phyloP scores from a whole-genome alignment of 176 grass and related monocot genomes.

The Eragrostis curvula region DNA sequence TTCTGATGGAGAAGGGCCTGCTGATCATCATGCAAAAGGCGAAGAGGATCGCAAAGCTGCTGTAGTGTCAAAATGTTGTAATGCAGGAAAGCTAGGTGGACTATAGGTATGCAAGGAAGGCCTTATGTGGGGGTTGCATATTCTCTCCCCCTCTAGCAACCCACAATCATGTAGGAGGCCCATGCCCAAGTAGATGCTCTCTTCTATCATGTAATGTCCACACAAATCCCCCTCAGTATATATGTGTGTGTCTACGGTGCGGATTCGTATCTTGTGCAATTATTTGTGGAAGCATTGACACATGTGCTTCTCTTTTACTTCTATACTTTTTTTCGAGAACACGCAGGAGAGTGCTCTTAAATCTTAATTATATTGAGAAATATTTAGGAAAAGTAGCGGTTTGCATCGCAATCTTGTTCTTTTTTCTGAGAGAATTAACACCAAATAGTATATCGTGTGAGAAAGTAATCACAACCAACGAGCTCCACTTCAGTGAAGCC shows the following conservation, averaged over 20 bases:
- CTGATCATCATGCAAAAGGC: slow-evolving; percentile 33
- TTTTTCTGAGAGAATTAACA: no score
- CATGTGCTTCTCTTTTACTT: background rate
- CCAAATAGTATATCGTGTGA: background rate
- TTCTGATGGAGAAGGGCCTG: slow-evolving; percentile 42
- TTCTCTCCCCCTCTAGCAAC: slow-evolving; percentile 39
- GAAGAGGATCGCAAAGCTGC: slow-evolving; percentile 25
- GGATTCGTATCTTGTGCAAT: slow-evolving; percentile 25
- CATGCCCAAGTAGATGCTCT: slow-evolving; percentile 22
- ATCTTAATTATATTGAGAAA: background rate
- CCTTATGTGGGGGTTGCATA: slow-evolving; percentile 66
- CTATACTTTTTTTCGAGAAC: background rate
- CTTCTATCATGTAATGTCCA: slow-evolving; percentile 45
- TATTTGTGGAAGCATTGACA: background rate
- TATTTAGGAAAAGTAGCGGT: no score
- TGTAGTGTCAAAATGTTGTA: slow-evolving; percentile 53
- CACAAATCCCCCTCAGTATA: slow-evolving; percentile 25
- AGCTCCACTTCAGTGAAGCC: background rate
- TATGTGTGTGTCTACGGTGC: background rate
- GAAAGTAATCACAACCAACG: background rate
- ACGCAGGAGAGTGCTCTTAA: background rate
- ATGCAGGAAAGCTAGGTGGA: background rate
- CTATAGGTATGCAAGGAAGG: slow-evolving; percentile 61
- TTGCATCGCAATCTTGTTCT: no score
- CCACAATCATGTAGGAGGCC: background rate